phyloP scores from a whole-genome alignment of 2,329 filamentous ascomycete species.

The Trichoderma gracile region DNA sequence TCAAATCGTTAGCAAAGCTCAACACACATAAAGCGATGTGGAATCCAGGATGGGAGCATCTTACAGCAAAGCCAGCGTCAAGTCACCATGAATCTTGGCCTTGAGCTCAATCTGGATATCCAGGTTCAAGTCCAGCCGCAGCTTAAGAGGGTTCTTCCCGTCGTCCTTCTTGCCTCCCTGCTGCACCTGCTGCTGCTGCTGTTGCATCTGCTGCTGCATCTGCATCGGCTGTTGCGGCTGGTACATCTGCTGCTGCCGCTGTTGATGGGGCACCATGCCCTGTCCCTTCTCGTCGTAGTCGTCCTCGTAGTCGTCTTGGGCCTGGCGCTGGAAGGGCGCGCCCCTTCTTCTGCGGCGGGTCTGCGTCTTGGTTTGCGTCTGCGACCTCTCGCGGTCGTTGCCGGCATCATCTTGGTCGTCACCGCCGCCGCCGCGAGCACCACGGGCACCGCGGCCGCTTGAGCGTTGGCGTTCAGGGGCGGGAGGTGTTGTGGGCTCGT shows the following conservation, averaged over 20 bases:
- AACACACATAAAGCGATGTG: no score
- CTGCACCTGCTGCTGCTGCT: constrained; percentile 32
- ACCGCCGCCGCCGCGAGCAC: no score
- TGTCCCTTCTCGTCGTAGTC: constrained; percentile 28
- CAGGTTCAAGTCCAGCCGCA: constrained; percentile 70
- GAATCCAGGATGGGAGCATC: neutral
- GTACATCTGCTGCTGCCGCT: constrained; percentile 27
- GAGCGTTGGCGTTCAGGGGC: constrained; percentile 8
- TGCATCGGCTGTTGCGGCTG: constrained; percentile 29
- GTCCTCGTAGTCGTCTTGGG: constrained; percentile 25
- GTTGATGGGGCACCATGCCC: constrained; percentile 34
- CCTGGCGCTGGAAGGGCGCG: constrained; percentile 16
- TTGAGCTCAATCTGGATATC: constrained; percentile 80
- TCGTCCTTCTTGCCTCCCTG: constrained; percentile 30
- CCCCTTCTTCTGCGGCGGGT: constrained; percentile 29
- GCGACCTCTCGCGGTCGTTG: neutral
- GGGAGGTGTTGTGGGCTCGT: constrained; percentile 18
- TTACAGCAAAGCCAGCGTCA: constrained; percentile 72
- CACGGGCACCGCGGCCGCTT: neutral
- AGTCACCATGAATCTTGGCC: constrained; percentile 75
- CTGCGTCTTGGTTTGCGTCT: constrained; percentile 14
- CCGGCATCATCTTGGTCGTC: no score
- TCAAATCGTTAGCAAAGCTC: neutral
- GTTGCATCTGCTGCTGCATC: constrained; percentile 26
- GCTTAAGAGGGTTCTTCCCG: constrained; percentile 62